Percentiles rank a stretch among this genome's conserved stretches.
Conservation (phyloP, 225 moss, liverwort and hornwort genomes). For the Climacium dendroides region DNA sequence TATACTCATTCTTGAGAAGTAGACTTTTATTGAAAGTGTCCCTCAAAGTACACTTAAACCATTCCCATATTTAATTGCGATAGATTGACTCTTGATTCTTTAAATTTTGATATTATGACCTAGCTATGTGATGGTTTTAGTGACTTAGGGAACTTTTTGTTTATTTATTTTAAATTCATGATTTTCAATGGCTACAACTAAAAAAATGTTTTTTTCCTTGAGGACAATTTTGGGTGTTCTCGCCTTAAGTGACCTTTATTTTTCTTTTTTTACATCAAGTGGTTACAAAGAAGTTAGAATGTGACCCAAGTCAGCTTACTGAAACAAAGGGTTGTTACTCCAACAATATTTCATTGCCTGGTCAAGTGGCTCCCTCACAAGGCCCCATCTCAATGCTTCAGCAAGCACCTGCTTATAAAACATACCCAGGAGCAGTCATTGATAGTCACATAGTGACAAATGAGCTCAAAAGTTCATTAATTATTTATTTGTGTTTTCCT, state of each 20-base stretch:
- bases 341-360: slow-evolving; percentile 44
- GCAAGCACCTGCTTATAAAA: slow-evolving; percentile 24
- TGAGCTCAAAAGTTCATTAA: too few relatives aligned
- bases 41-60: rapidly evolving
- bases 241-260: rapidly evolving
- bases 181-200: neutral
- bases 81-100: neutral
- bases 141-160: neutral
- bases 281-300: neutral
- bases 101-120: neutral
- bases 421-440: neutral
- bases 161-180: neutral
- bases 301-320: slow-evolving; percentile 15
- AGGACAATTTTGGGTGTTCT: neutral
- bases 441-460: neutral
- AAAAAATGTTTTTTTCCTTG: neutral
- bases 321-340: slow-evolving; percentile 9
- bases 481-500: too few relatives aligned
- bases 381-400: slow-evolving; percentile 13
- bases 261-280: neutral
- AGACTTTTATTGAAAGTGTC: neutral
- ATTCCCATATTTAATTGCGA: rapidly evolving
- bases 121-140: neutral
- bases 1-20: rapidly evolving
- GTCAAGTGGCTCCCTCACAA: slow-evolving; percentile 30